Evolutionary conservation across 73 alveolate genomes (phyloP).

Genomic region (Blepharisma japonicum): DNA sequence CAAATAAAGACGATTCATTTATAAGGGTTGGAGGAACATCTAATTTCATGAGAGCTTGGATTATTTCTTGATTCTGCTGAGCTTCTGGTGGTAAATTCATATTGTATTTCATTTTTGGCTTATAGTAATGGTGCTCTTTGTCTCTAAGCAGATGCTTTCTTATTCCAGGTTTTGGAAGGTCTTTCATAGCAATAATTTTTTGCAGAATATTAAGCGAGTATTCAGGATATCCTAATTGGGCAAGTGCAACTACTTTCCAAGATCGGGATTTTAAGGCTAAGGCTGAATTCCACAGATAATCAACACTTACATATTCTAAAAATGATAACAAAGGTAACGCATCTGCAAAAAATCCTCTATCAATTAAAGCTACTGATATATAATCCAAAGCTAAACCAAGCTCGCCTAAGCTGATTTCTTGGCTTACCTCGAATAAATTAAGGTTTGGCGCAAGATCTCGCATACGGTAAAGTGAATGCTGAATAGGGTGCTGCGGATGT

Average conservation of each 20-base stretch:
- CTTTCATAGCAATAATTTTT: conserved; percentile 68
- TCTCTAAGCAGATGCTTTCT: conserved; percentile 40
- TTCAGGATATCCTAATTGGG: conserved; percentile 79
- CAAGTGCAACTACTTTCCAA: conserved; percentile 70
- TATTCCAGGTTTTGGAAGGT: conserved; percentile 57
- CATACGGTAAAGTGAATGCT: conserved; percentile 69
- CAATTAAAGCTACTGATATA: conserved; percentile 67
- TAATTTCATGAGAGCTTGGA: conserved; percentile 9
- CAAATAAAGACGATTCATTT: not conserved
- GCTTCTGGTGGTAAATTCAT: not conserved
- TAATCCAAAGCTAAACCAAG: conserved; percentile 63
- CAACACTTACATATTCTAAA: conserved; percentile 81
- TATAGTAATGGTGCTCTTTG: conserved; percentile 22
- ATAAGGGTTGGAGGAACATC: not conserved
- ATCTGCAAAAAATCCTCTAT: conserved; percentile 70
- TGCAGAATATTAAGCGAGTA: conserved; percentile 70
- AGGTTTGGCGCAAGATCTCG: conserved; percentile 72
- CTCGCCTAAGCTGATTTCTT: conserved; percentile 69
- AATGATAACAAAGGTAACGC: conserved; percentile 79
- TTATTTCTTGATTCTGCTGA: not conserved
- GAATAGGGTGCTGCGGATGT: conserved; percentile 58
- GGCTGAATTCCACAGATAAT: conserved; percentile 65
- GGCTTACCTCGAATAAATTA: conserved; percentile 61
- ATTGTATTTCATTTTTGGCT: conserved; percentile 1
- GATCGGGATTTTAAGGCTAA: conserved; percentile 74